Evolutionary conservation across 2,329 filamentous ascomycete genomes (phyloP).

Genomic region (Phaeoacremonium minimum): DNA sequence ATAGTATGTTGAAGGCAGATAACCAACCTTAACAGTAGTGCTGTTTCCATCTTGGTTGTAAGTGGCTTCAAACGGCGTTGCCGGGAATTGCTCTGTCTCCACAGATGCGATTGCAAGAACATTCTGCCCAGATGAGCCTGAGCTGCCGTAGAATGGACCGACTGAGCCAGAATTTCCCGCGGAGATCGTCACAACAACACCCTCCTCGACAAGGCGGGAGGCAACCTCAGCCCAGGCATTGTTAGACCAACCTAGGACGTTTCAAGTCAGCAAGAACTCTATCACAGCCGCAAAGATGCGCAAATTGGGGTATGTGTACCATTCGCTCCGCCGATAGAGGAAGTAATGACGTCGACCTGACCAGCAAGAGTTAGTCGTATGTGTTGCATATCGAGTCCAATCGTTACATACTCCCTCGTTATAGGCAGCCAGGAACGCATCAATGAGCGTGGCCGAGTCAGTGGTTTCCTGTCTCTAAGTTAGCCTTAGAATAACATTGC

Average conservation of each 20-base stretch:
- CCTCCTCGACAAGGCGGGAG: constrained; percentile 34
- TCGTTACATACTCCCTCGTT: constrained; percentile 14
- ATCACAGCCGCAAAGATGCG: too few species aligned
- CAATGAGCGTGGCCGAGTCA: constrained; percentile 22
- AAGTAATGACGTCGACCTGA: constrained; percentile 28
- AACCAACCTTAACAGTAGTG: constrained; percentile 8
- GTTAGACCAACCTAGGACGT: constrained; percentile 23
- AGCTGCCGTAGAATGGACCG: constrained; percentile 33
- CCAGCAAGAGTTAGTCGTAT: neutral
- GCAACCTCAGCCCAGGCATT: constrained; percentile 27
- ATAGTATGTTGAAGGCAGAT: constrained; percentile 8
- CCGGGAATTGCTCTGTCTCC: constrained; percentile 15
- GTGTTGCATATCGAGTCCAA: neutral
- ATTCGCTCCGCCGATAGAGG: constrained; percentile 24
- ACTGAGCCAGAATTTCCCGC: constrained; percentile 38
- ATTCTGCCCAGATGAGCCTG: constrained; percentile 32
- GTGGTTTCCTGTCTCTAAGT: constrained; percentile 6
- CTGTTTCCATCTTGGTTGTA: constrained; percentile 4
- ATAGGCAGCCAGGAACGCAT: constrained; percentile 21
- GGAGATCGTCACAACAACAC: constrained; percentile 33
- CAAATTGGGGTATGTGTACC: too few species aligned
- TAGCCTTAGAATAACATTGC: neutral
- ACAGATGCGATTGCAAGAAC: constrained; percentile 40
- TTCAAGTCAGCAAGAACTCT: too few species aligned
- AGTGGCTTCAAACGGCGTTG: constrained; percentile 9